These are phyloP conservation scores for Botrytis paeoniae DNA, from an alignment of 2,329 filamentous ascomycete genomes.

Conservation along the genomic window DNA sequence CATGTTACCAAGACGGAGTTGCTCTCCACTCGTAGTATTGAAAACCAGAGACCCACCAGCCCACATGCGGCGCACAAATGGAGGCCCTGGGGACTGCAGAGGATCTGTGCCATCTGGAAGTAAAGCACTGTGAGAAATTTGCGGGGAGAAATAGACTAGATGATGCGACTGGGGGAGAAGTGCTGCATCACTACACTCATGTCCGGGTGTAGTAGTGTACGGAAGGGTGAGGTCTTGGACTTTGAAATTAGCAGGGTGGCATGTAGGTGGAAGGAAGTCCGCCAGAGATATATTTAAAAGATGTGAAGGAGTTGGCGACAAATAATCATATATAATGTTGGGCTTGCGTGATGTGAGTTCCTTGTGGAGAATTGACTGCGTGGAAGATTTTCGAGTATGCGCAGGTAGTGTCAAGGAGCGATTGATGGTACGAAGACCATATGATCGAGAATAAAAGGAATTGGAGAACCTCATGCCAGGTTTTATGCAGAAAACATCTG, in stretches of 20 bases:
- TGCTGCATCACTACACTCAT: background rate
- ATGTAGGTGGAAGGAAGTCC: constrained; percentile 49
- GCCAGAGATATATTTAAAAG: constrained; percentile 62
- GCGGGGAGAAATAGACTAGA: constrained; percentile 81
- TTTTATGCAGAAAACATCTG: background rate
- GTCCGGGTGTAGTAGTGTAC: background rate
- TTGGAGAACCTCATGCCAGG: constrained; percentile 22
- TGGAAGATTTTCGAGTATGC: constrained; percentile 14
- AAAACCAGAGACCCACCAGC: constrained; percentile 72
- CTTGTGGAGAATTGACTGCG: constrained; percentile 24
- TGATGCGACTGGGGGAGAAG: constrained; percentile 67
- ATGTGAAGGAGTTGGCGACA: constrained; percentile 60
- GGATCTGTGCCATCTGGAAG: constrained; percentile 82
- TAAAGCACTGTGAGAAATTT: constrained; percentile 58
- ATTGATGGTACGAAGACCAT: constrained; percentile 4
- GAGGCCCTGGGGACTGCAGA: constrained; percentile 68
- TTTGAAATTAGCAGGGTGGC: constrained; percentile 27
- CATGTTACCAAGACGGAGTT: constrained; percentile 38
- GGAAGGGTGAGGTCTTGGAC: constrained; percentile 26
- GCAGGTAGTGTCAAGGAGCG: background rate
- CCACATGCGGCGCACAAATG: constrained; percentile 81
- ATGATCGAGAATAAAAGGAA: constrained; percentile 10
- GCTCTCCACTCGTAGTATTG: constrained; percentile 27
- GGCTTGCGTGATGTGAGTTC: constrained; percentile 29
- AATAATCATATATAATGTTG: constrained; percentile 45